Conservation (phyloP, 2,329 filamentous ascomycete genomes). For the Lachnellula suecica region DNA sequence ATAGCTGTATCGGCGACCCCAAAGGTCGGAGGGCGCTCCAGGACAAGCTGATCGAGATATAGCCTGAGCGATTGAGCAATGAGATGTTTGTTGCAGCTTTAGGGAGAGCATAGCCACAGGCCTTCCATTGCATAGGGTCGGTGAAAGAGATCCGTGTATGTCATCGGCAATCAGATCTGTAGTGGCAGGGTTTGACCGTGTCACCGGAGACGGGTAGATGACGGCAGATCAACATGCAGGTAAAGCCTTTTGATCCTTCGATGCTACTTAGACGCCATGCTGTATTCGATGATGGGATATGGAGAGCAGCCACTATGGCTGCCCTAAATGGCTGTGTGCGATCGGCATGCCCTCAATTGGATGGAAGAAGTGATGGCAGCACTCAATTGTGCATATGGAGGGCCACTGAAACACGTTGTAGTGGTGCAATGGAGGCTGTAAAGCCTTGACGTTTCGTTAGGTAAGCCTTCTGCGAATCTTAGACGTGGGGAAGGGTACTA, state of each 20-base stretch:
- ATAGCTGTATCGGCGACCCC: slow-evolving; percentile 8
- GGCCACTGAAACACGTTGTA: background rate
- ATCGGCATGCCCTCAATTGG: slow-evolving; percentile 24
- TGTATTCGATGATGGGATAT: background rate
- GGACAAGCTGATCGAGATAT: slow-evolving; percentile 16
- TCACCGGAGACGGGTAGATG: slow-evolving; percentile 18
- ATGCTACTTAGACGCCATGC: slow-evolving; percentile 5
- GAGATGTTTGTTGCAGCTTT: background rate
- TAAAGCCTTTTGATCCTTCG: slow-evolving; percentile 20
- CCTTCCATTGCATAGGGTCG: slow-evolving; percentile 12
- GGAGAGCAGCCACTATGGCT: slow-evolving; percentile 10
- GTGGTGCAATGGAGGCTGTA: background rate
- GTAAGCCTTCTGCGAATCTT: background rate
- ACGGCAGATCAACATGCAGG: slow-evolving; percentile 17
- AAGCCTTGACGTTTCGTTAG: background rate
- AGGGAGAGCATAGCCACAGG: slow-evolving; percentile 21
- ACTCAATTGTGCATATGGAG: background rate
- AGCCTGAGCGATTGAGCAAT: background rate
- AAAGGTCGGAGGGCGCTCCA: slow-evolving; percentile 9
- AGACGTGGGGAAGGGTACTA: slow-evolving; percentile 7
- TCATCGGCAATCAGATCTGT: too few species aligned
- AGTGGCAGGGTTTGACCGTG: slow-evolving; percentile 1
- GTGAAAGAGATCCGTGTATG: slow-evolving; percentile 16
- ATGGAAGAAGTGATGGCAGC: background rate
- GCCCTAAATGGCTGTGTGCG: slow-evolving; percentile 17